phyloP scores from a whole-genome alignment of 768 basidiomycete genomes.

The Mycena galopus region DNA sequence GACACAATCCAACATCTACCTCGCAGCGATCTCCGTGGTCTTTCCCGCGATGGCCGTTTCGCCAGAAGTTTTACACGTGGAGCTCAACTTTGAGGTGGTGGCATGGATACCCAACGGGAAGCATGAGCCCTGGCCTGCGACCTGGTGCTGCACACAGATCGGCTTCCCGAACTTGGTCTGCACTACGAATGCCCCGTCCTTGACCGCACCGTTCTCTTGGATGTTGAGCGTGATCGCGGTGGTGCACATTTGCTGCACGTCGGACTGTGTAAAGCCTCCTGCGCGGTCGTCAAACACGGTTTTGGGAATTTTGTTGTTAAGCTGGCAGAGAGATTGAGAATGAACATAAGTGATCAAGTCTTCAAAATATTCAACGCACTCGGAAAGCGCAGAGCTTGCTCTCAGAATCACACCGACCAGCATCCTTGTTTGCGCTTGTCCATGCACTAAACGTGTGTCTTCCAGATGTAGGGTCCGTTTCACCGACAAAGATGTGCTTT shows the following conservation, averaged over 20 bases:
- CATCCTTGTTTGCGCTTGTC: conserved; percentile 13
- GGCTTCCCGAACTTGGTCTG: conserved; percentile 17
- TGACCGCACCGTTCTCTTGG: background rate
- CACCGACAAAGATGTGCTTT: conserved; percentile 15
- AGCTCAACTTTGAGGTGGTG: conserved; percentile 2
- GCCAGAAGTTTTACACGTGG: background rate
- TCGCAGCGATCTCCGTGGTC: conserved; percentile 19
- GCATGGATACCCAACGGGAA: conserved; percentile 15
- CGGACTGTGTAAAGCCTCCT: conserved; percentile 3
- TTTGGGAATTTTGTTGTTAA: background rate
- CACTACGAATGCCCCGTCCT: conserved; percentile 14
- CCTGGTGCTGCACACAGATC: conserved; percentile 16
- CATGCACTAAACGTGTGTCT: conserved; percentile 12
- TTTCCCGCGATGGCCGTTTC: background rate
- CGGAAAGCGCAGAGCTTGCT: conserved; percentile 20
- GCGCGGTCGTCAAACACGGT: conserved; percentile 19
- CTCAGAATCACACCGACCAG: conserved; percentile 16
- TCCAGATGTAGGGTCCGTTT: conserved; percentile 11
- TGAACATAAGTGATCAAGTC: conserved; percentile 1
- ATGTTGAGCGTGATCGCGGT: conserved; percentile 20
- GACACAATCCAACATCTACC: conserved; percentile 4
- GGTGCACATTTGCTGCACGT: conserved; percentile 20
- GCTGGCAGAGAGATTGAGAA: conserved; percentile 3
- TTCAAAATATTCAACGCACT: conserved; percentile 4
- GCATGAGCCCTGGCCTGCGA: conserved; percentile 18